Evolutionary conservation across 805 yeast species (phyloP).

Genomic region (Candida ortonii): DNA sequence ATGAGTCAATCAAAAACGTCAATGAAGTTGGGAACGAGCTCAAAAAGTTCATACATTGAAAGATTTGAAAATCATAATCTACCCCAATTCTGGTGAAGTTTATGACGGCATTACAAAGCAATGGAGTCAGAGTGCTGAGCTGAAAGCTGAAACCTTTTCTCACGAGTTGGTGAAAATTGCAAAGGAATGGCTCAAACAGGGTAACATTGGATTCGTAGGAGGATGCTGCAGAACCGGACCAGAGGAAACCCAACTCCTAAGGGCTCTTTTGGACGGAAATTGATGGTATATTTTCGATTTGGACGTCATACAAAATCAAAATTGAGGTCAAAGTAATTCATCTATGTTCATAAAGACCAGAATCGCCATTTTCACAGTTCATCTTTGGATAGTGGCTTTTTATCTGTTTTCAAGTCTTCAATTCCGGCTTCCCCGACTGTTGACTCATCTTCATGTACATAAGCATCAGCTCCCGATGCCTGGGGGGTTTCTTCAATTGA

Average conservation of each 20-base stretch:
- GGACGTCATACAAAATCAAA: background rate
- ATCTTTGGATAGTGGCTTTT: constrained; percentile 9
- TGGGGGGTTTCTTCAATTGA: constrained; percentile 18
- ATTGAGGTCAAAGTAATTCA: background rate
- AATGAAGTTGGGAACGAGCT: constrained; percentile 20
- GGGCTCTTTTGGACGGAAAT: constrained; percentile 14
- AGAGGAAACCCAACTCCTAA: constrained; percentile 32
- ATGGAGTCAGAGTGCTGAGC: constrained; percentile 34
- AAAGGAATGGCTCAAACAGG: constrained; percentile 37
- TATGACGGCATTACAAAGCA: constrained; percentile 47
- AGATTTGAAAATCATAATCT: constrained; percentile 46
- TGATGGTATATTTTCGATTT: background rate
- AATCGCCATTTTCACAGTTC: constrained; percentile 12
- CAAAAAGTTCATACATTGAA: constrained; percentile 10
- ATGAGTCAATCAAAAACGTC: constrained; percentile 41
- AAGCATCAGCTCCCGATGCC: constrained; percentile 5
- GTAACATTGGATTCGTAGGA: constrained; percentile 53
- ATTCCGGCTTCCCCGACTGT: constrained; percentile 18
- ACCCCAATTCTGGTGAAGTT: constrained; percentile 75
- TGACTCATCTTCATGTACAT: constrained; percentile 8
- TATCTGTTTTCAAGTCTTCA: constrained; percentile 12
- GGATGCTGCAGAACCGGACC: constrained; percentile 79
- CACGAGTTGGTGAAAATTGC: constrained; percentile 40
- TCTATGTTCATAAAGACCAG: background rate
- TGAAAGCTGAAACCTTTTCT: constrained; percentile 17